These are phyloP conservation scores for Ilyonectria sp. DNA, from an alignment of 2,329 filamentous ascomycete species.

Conservation along the genomic window DNA sequence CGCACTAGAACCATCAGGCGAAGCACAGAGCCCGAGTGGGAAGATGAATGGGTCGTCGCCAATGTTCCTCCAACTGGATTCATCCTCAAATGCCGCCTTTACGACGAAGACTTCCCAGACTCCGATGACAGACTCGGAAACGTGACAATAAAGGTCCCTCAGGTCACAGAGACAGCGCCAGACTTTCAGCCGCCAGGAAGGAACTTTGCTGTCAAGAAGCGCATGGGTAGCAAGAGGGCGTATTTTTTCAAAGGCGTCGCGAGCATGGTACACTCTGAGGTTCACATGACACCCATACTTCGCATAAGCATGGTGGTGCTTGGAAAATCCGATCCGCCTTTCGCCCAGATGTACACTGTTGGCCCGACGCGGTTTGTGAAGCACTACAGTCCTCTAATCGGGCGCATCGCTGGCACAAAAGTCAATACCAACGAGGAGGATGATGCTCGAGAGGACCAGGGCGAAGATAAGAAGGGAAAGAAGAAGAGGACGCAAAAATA, in stretches of 20 bases:
- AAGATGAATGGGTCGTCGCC: conserved; percentile 88
- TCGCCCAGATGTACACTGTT: conserved; percentile 82
- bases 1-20: conserved; percentile 83
- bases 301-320: conserved; percentile 84
- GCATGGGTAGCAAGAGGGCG: conserved; percentile 88
- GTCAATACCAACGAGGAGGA: conserved; percentile 72
- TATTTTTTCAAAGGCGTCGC: conserved; percentile 81
- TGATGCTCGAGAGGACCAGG: conserved; percentile 51
- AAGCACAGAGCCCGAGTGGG: conserved; percentile 83
- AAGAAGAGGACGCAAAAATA: conserved; percentile 77
- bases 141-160: conserved; percentile 77
- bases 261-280: conserved; percentile 71
- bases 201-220: conserved; percentile 83
- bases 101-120: conserved; percentile 91
- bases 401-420: conserved; percentile 82
- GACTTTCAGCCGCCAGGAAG: conserved; percentile 74
- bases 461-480: conserved; percentile 43
- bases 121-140: conserved; percentile 91
- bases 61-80: conserved; percentile 89
- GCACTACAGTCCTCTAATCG: conserved; percentile 92
- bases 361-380: conserved; percentile 83
- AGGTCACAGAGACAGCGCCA: conserved; percentile 75
- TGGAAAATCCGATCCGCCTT: conserved; percentile 79
- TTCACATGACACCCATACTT: conserved; percentile 79
- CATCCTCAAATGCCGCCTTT: conserved; percentile 86